Percentiles rank a stretch among this genome's conserved stretches.
Conservation (phyloP, 192 early-diverging fungal genomes). For the Backusella parvicylindrica region DNA sequence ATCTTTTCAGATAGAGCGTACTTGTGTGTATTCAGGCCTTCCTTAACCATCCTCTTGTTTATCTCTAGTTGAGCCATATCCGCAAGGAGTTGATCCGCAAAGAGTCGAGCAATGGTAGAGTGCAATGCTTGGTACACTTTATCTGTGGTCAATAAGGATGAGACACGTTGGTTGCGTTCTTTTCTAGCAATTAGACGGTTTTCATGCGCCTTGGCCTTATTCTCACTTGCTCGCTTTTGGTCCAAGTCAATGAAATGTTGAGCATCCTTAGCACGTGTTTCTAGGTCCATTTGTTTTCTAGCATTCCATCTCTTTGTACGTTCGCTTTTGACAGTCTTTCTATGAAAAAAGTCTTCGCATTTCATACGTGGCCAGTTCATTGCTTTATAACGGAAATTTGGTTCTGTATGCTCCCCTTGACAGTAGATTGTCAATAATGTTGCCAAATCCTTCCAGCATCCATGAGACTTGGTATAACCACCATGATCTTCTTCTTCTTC, state of each 20-base stretch:
- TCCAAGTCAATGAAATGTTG: neutral
- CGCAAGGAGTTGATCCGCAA: constrained; percentile 29
- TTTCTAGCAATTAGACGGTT: constrained; percentile 6
- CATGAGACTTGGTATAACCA: constrained; percentile 19
- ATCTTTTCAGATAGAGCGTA: constrained; percentile 1
- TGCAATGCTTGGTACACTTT: constrained; percentile 32
- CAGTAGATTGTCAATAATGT: constrained; percentile 31
- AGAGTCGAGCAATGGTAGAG: constrained; percentile 34
- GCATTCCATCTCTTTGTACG: neutral
- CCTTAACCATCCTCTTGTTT: neutral
- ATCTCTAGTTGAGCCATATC: neutral
- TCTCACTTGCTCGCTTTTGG: neutral
- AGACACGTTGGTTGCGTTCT: constrained; percentile 16
- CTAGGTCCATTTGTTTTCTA: neutral
- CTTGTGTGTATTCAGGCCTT: neutral
- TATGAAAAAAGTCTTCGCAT: neutral
- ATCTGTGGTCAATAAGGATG: constrained; percentile 17
- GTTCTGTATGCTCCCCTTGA: constrained; percentile 5
- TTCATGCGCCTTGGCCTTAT: neutral
- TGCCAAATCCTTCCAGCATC: constrained; percentile 44
- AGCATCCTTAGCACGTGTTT: neutral
- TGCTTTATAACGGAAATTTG: neutral
- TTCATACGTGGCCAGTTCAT: neutral
- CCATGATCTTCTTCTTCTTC: neutral
- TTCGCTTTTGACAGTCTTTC: neutral